phyloP scores from a whole-genome alignment of 306 rosid species.

The Erythrophleum fordii region DNA sequence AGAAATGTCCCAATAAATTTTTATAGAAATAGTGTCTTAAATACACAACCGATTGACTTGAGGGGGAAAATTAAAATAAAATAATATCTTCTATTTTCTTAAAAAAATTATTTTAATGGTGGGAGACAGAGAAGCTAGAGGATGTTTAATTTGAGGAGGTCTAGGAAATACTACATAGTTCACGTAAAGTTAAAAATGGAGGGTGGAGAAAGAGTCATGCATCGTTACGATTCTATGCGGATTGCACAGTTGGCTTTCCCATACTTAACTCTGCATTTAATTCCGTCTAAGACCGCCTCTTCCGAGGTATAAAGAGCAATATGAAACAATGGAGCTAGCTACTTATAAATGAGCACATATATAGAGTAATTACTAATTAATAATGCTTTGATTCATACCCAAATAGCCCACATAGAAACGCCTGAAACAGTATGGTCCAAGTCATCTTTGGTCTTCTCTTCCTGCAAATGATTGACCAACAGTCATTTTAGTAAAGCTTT shows the following conservation, averaged over 20 bases:
- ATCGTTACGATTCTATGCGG: background rate
- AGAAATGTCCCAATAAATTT: background rate
- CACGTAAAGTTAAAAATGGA: conserved; percentile 15
- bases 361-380: background rate
- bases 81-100: background rate
- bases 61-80: background rate
- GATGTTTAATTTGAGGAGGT: background rate
- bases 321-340: too few relatives aligned
- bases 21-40: background rate
- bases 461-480: conserved; percentile 45
- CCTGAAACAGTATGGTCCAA: conserved; percentile 58
- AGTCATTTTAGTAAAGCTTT: background rate
- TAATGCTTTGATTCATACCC: conserved; percentile 53
- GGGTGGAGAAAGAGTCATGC: conserved; percentile 34
- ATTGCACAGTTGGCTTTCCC: background rate
- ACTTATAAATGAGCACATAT: too few relatives aligned
- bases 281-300: background rate
- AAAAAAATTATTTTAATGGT: background rate
- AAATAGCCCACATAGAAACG: conserved; percentile 73
- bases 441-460: conserved; percentile 66
- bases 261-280: background rate
- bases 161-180: background rate
- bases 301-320: too few relatives aligned
- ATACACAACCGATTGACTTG: background rate
- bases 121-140: background rate